Base-by-base conservation (phyloP, 768 basidiomycete species). In the Pholiota microspora region DNA sequence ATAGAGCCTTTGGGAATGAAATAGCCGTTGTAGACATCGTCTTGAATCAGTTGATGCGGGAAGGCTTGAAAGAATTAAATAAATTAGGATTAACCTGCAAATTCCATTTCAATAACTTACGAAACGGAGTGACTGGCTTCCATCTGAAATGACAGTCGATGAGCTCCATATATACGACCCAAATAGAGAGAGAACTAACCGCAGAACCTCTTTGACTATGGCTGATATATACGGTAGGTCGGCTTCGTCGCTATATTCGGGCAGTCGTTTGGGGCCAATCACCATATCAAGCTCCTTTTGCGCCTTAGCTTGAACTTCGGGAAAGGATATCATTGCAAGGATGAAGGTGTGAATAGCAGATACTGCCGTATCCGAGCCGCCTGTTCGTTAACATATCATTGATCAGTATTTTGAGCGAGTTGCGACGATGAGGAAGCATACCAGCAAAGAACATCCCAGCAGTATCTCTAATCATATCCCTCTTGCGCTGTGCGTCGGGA, bases 1-100 rank as follows among this genome's bases (percentile, higher is more conserved):
- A 61, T 56, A 3, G 59, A 55, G 12, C 63, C 63, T 47, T 61
- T 61, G 0, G 63, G 60, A 42, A 64, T 64, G 44, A 58, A 61
- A 36, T 61, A 64, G 15, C 63, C 63, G 15, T 64, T 53, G 40
- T 61, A 64, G 15, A 49, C 55, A 12, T 58, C 57, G 25, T 61
- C 63, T 45, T 56, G 27, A 6, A 15, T 32, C 25, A 51, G 40
- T 21, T 29, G 38, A 15, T 51, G 51, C 9, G 51, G 51, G 24
- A 51, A 51, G 28, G 51, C 49, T 50, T 36, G 34, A 46, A 35
- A 51, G 7, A n/a, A 8, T 32, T 45, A 50, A 16, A 18, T 45
- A 10, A 54, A 21, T 4, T 12, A 16, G 12, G 9, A 2, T 21
- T 12, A 10, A 29, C 10, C 3, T 9, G n/a, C 47, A 16, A n/a